Conservation (phyloP, 73 alveolate genomes). For the Paramecium sonneborni region DNA sequence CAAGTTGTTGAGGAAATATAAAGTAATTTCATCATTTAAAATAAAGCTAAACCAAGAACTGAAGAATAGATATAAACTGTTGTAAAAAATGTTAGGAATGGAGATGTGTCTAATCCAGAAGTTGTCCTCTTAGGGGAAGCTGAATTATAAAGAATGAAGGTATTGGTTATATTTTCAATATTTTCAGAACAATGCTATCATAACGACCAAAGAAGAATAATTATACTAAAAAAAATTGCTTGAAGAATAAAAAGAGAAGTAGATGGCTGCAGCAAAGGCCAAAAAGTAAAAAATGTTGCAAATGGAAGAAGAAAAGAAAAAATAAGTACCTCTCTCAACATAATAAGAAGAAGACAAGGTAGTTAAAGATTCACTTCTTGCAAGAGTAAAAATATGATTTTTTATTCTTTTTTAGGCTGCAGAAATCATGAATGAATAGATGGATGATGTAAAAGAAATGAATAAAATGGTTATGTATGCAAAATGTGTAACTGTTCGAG, state of each 20-base stretch:
- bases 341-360: conserved; percentile 61
- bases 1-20: not conserved
- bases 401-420: conserved; percentile 51
- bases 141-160: conserved; percentile 66
- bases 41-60: conserved; percentile 5
- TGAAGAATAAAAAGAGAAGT: conserved; percentile 65
- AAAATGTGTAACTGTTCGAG: conserved; percentile 86
- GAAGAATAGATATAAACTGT: conserved; percentile 44
- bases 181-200: conserved; percentile 64
- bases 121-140: conserved; percentile 62
- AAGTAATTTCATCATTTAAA: not conserved
- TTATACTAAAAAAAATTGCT: conserved; percentile 58
- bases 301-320: conserved; percentile 70
- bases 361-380: conserved; percentile 52
- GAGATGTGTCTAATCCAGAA: conserved; percentile 63
- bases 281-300: conserved; percentile 65
- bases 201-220: conserved; percentile 64
- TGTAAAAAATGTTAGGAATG: conserved; percentile 55
- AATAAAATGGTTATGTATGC: conserved; percentile 86
- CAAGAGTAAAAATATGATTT: conserved; percentile 1
- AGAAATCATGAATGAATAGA: conserved; percentile 74
- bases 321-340: conserved; percentile 54
- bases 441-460: conserved; percentile 88
- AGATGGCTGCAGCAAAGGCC: conserved; percentile 69
- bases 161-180: not conserved